Percentiles rank a stretch among this genome's conserved stretches.
Conservation (phyloP, 106 monocot species). For the Dendrobium chrysotoxum region DNA sequence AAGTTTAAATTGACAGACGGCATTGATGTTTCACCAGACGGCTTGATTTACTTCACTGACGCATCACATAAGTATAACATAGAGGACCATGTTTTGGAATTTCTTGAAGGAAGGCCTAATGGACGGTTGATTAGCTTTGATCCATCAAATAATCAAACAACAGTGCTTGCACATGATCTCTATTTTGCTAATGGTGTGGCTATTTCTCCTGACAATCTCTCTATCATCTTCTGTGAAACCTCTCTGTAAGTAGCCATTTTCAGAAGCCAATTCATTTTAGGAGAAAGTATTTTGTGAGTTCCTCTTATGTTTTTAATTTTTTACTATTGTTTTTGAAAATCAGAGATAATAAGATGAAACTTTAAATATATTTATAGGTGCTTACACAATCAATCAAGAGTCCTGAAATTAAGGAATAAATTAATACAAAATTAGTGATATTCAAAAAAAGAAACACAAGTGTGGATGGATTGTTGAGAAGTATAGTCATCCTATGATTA, state of each 20-base stretch:
- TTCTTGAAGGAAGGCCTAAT: slow-evolving; percentile 53
- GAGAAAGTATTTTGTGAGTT: background rate
- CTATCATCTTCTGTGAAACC: slow-evolving; percentile 54
- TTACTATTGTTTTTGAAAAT: no score
- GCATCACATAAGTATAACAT: slow-evolving; percentile 70
- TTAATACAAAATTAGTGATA: no score
- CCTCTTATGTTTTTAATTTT: background rate
- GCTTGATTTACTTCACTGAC: slow-evolving; percentile 78
- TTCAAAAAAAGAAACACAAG: no score
- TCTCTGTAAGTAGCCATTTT: slow-evolving; percentile 28
- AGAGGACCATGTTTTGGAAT: slow-evolving; percentile 22
- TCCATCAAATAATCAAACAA: slow-evolving; percentile 32
- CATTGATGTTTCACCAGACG: slow-evolving; percentile 59
- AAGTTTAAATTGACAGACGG: slow-evolving; percentile 51
- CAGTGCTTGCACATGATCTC: slow-evolving; percentile 41
- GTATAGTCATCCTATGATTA: background rate
- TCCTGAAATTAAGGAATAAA: no score
- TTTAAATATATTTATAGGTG: no score
- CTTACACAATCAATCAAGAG: no score
- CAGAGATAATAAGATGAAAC: no score
- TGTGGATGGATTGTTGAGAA: no score
- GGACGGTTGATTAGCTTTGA: slow-evolving; percentile 54
- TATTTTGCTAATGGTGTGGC: slow-evolving; percentile 54
- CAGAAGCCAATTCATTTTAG: background rate
- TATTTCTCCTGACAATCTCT: slow-evolving; percentile 35